A percentile compares a stretch with the other conserved stretches of the same genome.
Conservation (phyloP, 352 stramenopile genomes). For the Globisporangium okanoganense region DNA sequence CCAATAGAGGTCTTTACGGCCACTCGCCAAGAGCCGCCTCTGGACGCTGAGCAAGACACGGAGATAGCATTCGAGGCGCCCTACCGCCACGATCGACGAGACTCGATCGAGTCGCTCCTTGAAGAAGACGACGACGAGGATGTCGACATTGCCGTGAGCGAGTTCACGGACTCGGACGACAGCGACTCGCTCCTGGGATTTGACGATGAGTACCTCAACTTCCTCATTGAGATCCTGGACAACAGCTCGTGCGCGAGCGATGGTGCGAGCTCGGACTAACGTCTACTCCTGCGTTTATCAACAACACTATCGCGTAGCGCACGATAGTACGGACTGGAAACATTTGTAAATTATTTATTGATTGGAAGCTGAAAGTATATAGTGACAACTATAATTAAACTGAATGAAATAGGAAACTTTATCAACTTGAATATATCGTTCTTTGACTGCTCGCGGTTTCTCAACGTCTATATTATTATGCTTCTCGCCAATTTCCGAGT, state of each 20-base stretch:
- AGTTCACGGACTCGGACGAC: slow-evolving; percentile 16
- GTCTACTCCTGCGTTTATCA: not conserved
- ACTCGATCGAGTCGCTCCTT: slow-evolving; percentile 17
- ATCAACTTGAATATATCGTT: not conserved
- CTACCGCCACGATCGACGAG: slow-evolving; percentile 8
- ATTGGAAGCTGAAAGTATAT: not conserved
- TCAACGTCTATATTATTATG: not conserved
- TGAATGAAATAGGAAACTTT: not conserved
- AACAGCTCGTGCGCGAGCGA: slow-evolving; percentile 8
- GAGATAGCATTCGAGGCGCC: not conserved
- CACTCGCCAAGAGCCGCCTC: not conserved
- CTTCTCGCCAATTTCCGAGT: not conserved
- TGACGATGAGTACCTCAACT: slow-evolving; percentile 12
- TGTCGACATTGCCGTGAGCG: not conserved
- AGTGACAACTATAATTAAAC: not conserved
- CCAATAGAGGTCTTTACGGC: slow-evolving; percentile 10
- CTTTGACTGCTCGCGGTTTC: not conserved
- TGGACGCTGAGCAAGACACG: not conserved
- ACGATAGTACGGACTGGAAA: not conserved
- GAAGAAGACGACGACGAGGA: slow-evolving; percentile 12
- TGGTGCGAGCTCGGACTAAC: slow-evolving; percentile 7
- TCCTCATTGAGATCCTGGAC: slow-evolving; percentile 14
- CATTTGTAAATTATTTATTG: slow-evolving; percentile 1
- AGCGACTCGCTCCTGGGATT: slow-evolving; percentile 14
- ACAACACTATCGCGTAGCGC: not conserved